Base-by-base conservation (phyloP, 129 eudicot genomes). In the Escallonia herrerae region DNA sequence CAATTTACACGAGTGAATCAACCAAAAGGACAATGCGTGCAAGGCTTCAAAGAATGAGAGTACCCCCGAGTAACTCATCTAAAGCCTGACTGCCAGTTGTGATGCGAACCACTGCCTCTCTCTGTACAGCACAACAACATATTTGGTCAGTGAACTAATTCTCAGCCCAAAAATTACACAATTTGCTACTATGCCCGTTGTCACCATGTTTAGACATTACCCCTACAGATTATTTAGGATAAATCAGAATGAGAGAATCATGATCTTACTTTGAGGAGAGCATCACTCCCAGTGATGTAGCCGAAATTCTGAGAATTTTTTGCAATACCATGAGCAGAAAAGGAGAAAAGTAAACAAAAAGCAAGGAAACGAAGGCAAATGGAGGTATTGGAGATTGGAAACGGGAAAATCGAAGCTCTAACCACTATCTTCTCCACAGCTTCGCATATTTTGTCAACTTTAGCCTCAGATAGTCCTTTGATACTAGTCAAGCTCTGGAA, bases 261-360 rank as follows among this genome's bases (percentile, higher is more conserved):
- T 56, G 7, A 68, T 65, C 85, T 77, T 80, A 89, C 99, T 70
- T 70, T 81, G 58, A 93, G 74, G 64, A 93, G 82, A 79, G 86
- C 95, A 67, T 89, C 99, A 65, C 96, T 93, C 69, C 96, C 99
- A 75, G 99, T 89, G 40, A 93, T 93, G 70, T 93, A 93, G 40
- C 99, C 99, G 70, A 83, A 89, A 76, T 89, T 93, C 99, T 93
- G 83, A 64, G 7, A 8, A 62, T 1, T 61, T 43, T 58, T 10
- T 2, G 12, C 40, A 45, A 22, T 22, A 22, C 33, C 0, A 22
- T 22, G 33, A 22, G 33, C 33, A 22, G 33, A 22, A 1, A 59
- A 47, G 46, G 73, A 65, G 55, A 50, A 8, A 55, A 22, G 33
- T 22, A 22, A 22, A 22, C 33, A 22, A 55, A 15, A 5, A 39